phyloP scores from a whole-genome alignment of 192 early-diverging fungal genomes.

The Phycomyces nitens region DNA sequence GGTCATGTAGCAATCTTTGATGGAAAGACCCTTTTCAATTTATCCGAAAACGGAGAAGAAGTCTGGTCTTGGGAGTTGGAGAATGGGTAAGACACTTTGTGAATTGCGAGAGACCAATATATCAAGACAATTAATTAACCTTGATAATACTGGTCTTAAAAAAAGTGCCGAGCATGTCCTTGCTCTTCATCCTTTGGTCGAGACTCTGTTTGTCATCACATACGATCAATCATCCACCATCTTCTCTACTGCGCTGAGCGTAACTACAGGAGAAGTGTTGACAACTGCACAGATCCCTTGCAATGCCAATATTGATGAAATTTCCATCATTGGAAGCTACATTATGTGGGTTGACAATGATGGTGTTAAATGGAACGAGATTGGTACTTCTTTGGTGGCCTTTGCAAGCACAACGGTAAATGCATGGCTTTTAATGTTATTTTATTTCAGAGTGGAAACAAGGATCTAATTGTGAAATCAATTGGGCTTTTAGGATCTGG shows the following conservation, averaged over 20 bases:
- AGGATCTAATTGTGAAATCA: slow-evolving; percentile 37
- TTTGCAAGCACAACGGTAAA: slow-evolving; percentile 36
- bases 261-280: slow-evolving; percentile 12
- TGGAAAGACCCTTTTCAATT: slow-evolving; percentile 2
- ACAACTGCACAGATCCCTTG: slow-evolving; percentile 41
- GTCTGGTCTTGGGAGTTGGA: slow-evolving; percentile 17
- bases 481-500: slow-evolving; percentile 33
- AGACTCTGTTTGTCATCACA: background rate
- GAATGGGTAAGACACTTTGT: slow-evolving; percentile 1
- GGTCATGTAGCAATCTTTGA: slow-evolving; percentile 8
- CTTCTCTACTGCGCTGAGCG: background rate
- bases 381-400: slow-evolving; percentile 34
- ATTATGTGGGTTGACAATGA: slow-evolving; percentile 49
- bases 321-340: slow-evolving; percentile 37
- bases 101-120: background rate
- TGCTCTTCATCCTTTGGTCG: slow-evolving; percentile 32
- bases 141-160: no score
- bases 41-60: slow-evolving; percentile 15
- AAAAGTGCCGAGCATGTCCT: slow-evolving; percentile 3
- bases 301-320: slow-evolving; percentile 34
- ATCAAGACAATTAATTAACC: background rate
- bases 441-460: slow-evolving; percentile 34
- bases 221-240: background rate
- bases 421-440: no score
- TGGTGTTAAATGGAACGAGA: slow-evolving; percentile 38